These are phyloP conservation scores for Orbilia javanica DNA, from an alignment of 2,329 filamentous ascomycete species.

Conservation along the genomic window DNA sequence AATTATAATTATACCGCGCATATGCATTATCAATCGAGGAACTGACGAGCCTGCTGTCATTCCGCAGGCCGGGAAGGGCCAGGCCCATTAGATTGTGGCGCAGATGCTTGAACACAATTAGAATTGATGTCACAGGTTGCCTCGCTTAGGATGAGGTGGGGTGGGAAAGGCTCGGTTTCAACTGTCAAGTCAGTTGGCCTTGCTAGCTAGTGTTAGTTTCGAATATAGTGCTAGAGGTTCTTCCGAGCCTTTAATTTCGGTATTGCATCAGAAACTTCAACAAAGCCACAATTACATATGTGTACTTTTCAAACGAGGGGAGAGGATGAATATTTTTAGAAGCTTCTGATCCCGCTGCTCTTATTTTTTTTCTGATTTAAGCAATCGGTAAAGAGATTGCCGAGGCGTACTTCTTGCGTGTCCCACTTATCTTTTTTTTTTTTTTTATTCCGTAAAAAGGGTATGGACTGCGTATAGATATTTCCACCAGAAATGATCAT, in stretches of 20 bases:
- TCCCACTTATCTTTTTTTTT: not conserved
- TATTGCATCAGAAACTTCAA: constrained; percentile 41
- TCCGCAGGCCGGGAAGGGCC: constrained; percentile 8
- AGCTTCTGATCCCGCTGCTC: not conserved
- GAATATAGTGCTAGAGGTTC: constrained; percentile 29
- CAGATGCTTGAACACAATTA: constrained; percentile 49
- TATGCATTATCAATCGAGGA: constrained; percentile 5
- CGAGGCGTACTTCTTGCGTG: constrained; percentile 6
- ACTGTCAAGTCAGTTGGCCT: constrained; percentile 16
- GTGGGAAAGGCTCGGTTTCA: constrained; percentile 37
- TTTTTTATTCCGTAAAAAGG: not conserved
- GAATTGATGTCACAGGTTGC: constrained; percentile 47
- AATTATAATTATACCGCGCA: constrained; percentile 33
- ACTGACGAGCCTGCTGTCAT: not conserved
- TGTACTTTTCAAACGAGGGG: not conserved
- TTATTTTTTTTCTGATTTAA: not conserved
- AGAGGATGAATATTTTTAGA: constrained; percentile 15
- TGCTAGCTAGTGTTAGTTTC: constrained; percentile 21
- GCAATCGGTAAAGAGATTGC: constrained; percentile 20
- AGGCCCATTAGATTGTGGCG: constrained; percentile 49
- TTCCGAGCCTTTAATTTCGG: constrained; percentile 47
- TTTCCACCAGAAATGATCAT: not conserved
- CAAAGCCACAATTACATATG: constrained; percentile 2
- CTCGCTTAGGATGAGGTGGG: constrained; percentile 28
- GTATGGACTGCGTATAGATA: not conserved